Conservation (phyloP, 495 filamentous ascomycete species). For the Bryoglossum gracile region DNA sequence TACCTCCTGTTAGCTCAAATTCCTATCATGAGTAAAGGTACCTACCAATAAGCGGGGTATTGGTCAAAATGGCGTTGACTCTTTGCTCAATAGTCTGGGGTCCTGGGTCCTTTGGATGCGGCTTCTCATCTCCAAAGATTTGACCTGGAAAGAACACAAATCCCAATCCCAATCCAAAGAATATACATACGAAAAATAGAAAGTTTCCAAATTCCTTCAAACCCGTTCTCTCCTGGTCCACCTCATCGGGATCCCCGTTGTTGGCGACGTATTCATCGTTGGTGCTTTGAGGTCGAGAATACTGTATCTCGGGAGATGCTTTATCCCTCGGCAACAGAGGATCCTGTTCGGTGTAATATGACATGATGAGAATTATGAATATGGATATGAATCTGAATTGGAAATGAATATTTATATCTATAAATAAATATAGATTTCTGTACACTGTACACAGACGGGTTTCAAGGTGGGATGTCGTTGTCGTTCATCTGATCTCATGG, state of each 20-base stretch:
- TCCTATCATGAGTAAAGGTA: background rate
- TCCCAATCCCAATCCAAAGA: constrained; percentile 6
- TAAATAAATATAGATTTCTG: too few species aligned
- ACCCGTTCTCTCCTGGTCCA: background rate
- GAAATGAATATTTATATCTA: too few species aligned
- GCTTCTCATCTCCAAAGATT: background rate
- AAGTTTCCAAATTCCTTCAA: background rate
- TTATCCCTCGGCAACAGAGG: constrained; percentile 18
- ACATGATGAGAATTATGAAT: too few species aligned
- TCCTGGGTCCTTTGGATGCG: constrained; percentile 14
- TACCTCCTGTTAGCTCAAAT: constrained; percentile 28
- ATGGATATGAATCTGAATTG: too few species aligned
- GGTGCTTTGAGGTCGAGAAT: constrained; percentile 19
- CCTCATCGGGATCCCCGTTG: background rate
- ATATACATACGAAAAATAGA: constrained; percentile 1
- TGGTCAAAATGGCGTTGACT: constrained; percentile 58
- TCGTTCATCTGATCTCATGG: too few species aligned
- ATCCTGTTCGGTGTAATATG: constrained; percentile 16
- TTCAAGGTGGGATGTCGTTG: too few species aligned
- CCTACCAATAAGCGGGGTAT: constrained; percentile 76
- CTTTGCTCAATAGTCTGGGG: constrained; percentile 50
- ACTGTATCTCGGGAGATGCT: constrained; percentile 18
- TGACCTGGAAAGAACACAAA: constrained; percentile 1
- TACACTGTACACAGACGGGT: too few species aligned
- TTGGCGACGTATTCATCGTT: constrained; percentile 3